A percentile compares a stretch with the other conserved stretches of the same genome.
phyloP scores from a whole-genome alignment of 23 red algal species.

The Gracilaria caudata region DNA sequence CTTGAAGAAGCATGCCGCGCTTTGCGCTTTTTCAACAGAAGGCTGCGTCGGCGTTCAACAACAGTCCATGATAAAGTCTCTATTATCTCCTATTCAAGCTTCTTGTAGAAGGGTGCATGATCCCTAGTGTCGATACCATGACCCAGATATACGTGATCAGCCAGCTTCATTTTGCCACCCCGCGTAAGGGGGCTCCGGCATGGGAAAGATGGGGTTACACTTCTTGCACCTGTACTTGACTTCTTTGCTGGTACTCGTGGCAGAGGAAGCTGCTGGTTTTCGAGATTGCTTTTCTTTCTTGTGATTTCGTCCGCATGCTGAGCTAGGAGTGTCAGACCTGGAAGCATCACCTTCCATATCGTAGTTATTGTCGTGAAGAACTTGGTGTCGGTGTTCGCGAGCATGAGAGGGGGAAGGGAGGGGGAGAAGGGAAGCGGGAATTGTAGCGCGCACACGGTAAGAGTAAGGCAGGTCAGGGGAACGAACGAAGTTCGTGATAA shows the following conservation, averaged over 20 bases:
- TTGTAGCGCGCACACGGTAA: no score
- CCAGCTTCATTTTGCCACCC: neutral
- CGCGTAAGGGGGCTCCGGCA: constrained; percentile 4
- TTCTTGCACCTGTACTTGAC: neutral
- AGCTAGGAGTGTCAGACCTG: no score
- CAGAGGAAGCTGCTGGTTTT: neutral
- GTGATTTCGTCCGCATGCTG: no score
- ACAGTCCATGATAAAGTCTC: neutral
- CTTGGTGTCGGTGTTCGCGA: no score
- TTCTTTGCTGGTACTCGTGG: neutral
- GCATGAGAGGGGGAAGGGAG: no score
- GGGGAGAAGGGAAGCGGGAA: no score
- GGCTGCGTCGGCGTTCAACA: neutral
- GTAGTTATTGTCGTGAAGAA: no score
- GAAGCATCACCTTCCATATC: no score
- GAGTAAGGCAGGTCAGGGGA: no score
- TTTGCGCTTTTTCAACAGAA: constrained; percentile 11
- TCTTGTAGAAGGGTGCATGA: neutral
- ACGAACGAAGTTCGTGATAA: no score
- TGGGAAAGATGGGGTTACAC: neutral
- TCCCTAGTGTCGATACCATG: neutral
- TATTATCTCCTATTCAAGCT: neutral
- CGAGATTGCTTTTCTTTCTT: no score
- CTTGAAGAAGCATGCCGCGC: constrained; percentile 9
- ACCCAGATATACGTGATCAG: neutral